Conservation (phyloP, 345 rosid genomes). For the Theobroma cacao region DNA sequence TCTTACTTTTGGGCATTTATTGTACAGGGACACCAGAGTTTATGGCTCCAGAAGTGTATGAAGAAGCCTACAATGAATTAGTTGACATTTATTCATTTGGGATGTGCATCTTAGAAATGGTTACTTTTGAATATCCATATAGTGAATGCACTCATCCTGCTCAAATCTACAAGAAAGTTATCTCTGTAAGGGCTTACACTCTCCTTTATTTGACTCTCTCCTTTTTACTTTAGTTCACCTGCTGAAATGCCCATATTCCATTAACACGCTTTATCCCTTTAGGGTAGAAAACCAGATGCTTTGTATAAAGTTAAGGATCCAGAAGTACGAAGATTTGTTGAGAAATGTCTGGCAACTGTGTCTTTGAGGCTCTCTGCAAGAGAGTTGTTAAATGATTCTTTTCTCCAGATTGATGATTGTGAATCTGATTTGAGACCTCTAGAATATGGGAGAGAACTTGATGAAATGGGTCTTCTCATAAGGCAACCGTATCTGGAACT, state of each 20-base stretch:
- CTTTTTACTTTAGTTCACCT: background rate
- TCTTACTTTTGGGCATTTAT: constrained; percentile 9
- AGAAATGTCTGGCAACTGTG: constrained; percentile 86
- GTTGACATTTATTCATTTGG: constrained; percentile 99
- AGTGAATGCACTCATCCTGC: constrained; percentile 94
- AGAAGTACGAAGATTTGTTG: constrained; percentile 74
- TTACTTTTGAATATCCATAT: constrained; percentile 95
- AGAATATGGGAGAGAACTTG: constrained; percentile 41
- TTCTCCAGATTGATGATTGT: constrained; percentile 58
- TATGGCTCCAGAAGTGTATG: constrained; percentile 99
- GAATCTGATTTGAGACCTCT: constrained; percentile 48
- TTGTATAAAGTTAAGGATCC: constrained; percentile 76
- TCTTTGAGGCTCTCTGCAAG: constrained; percentile 81
- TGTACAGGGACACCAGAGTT: constrained; percentile 94
- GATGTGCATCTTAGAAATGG: constrained; percentile 98
- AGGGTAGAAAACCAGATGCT: constrained; percentile 96
- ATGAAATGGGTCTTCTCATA: constrained; percentile 40
- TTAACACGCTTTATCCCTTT: constrained; percentile 21
- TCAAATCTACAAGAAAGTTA: constrained; percentile 98
- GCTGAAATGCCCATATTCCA: constrained; percentile 9
- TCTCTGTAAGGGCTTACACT: constrained; percentile 61
- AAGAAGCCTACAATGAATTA: constrained; percentile 92
- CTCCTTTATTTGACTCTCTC: background rate
- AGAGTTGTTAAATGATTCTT: constrained; percentile 81
- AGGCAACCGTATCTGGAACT: constrained; percentile 52